phyloP scores from a whole-genome alignment of 495 filamentous ascomycete genomes.

The Penicillium cataractarum region DNA sequence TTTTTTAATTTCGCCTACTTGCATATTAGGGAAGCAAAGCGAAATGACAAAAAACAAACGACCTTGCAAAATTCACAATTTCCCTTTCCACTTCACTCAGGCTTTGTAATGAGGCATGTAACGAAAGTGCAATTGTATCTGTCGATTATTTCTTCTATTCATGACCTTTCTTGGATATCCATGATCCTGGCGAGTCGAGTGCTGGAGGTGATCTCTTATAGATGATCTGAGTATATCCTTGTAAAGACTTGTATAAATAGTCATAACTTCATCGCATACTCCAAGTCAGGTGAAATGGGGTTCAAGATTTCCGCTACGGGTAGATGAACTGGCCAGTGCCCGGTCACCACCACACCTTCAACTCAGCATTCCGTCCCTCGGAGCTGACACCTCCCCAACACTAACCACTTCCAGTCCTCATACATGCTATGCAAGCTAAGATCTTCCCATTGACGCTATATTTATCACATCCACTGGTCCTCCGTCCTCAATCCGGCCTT shows the following conservation, averaged over 20 bases:
- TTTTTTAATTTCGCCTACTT: constrained; percentile 50
- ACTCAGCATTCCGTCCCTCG: not conserved
- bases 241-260: not conserved
- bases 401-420: not conserved
- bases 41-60: constrained; percentile 49
- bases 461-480: not conserved
- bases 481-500: not conserved
- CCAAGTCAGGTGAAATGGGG: not conserved
- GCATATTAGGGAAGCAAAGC: constrained; percentile 51
- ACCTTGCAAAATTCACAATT: constrained; percentile 44
- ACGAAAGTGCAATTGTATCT: constrained; percentile 11
- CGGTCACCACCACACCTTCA: not conserved
- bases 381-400: constrained; percentile 7
- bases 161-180: not conserved
- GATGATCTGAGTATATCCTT: not conserved
- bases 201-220: not conserved
- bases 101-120: constrained; percentile 36
- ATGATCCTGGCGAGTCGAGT: not conserved
- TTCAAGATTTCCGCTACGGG: not conserved
- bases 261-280: not conserved
- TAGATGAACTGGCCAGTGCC: not conserved
- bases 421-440: not conserved
- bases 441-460: not conserved
- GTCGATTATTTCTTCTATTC: constrained; percentile 1
- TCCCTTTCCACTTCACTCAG: constrained; percentile 18